phyloP scores from a whole-genome alignment of 345 rosid species.

The Alliaria petiolata region DNA sequence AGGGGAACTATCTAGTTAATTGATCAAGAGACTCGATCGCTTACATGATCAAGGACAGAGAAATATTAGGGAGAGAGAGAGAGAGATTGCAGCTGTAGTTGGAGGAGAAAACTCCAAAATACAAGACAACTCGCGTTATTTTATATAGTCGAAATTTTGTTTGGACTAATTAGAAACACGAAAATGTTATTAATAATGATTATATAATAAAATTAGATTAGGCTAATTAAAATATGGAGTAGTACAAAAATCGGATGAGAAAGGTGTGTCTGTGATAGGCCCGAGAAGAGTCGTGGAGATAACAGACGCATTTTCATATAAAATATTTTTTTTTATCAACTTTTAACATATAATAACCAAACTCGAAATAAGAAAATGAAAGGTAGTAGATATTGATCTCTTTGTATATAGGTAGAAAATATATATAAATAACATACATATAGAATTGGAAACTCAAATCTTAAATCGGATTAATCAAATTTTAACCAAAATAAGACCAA shows the following conservation, averaged over 20 bases:
- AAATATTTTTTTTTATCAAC: too few relatives aligned
- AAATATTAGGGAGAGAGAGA: too few relatives aligned
- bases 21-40: neutral
- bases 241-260: neutral
- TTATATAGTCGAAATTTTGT: neutral
- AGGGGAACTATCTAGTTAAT: neutral
- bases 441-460: too few relatives aligned
- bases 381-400: neutral
- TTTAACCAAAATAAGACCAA: neutral
- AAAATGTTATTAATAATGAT: neutral
- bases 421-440: too few relatives aligned
- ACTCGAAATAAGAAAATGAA: neutral
- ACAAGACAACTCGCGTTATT: neutral
- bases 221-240: neutral
- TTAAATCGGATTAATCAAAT: too few relatives aligned
- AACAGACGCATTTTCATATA: neutral
- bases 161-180: neutral
- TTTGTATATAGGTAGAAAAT: neutral
- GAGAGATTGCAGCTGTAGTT: neutral
- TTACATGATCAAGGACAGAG: neutral
- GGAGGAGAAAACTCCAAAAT: slow-evolving; percentile 18
- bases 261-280: neutral
- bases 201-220: neutral
- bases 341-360: too few relatives aligned
- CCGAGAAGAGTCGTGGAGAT: slow-evolving; percentile 6